Evolutionary conservation across 108 stramenopile genomes (phyloP), one percentile per base, ranked within the genome.

Genomic region (Epithemia pelagica): DNA sequence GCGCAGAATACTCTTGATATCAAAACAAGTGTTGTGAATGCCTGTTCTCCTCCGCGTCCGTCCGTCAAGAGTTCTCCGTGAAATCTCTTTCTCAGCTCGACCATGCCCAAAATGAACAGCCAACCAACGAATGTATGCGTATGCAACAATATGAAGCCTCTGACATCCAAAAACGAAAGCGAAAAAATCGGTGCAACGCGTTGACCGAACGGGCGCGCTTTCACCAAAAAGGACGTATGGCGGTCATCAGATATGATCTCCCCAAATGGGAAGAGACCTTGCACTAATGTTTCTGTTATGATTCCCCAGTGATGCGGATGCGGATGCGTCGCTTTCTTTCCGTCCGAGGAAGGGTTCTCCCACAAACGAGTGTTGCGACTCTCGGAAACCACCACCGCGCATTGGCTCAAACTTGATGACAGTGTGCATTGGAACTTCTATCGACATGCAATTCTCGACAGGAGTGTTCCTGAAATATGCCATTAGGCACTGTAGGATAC

Each of bases 371-470:
- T 85, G 76, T 32, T 66, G 70, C 20, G 74, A 78, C 67, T 94
- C 93, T 21, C 68, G 71, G 90, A 90, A 94, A 21, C 93, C 88
- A 5, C 93, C 93, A 2, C 93, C 93, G 57, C 86, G 79, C 21
- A 77, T 77, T 19, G 95, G 95, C 28, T 86, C 88, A 65, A 89
- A 88, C 66, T 96, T 90, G 22, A 96, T 63, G 18, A 96, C 86
- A 18, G 90, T 90, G 61, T 96, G 90, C 24, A 92, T 64, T 19
- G 95, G 95, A 8, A 96, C 81, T 57, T 84, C 90, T 60, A 96
- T 92, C 2, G 68, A 54, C 66, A 85, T 94, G 70, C 83, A 87
- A 20, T 84, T 63, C 46, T 94, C 81, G 2, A 92, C 81, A 23
- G 92, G 91, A 0, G 83, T 71, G 30, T 82, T 80, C 0, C 92